Conservation (phyloP, 129 eudicot genomes). For the Saussurea involucrata region DNA sequence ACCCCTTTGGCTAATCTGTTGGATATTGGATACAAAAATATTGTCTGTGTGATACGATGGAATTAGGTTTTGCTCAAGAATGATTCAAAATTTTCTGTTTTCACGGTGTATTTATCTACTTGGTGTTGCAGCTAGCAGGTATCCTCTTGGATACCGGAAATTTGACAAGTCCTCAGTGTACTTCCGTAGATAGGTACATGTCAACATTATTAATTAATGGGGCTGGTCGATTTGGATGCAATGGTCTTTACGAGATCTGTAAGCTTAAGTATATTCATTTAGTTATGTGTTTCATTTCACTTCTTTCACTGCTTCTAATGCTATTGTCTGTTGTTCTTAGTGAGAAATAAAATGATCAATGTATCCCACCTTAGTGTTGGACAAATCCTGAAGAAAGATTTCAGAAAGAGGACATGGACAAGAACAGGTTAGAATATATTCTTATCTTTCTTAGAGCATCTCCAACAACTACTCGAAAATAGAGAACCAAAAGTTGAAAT, state of each 20-base stretch:
- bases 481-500: neutral
- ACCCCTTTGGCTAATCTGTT: no score
- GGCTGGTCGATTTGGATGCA: slow-evolving; percentile 79
- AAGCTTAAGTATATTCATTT: slow-evolving; percentile 26
- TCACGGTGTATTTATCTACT: neutral
- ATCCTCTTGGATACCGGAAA: slow-evolving; percentile 75
- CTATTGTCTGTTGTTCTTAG: slow-evolving; percentile 23
- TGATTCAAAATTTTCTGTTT: neutral
- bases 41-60: neutral
- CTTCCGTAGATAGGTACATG: slow-evolving; percentile 65
- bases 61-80: neutral
- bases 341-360: slow-evolving; percentile 51
- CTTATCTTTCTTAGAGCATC: neutral
- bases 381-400: slow-evolving; percentile 60
- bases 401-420: slow-evolving; percentile 73
- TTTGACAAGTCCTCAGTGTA: slow-evolving; percentile 45
- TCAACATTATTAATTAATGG: slow-evolving; percentile 71
- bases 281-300: neutral
- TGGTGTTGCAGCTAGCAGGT: slow-evolving; percentile 66
- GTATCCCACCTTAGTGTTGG: slow-evolving; percentile 46
- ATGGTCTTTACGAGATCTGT: slow-evolving; percentile 67
- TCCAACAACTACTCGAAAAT: neutral
- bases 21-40: neutral
- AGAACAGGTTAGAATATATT: slow-evolving; percentile 36
- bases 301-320: neutral